Evolutionary conservation across 2,329 filamentous ascomycete species (phyloP).

Genomic region (Aquanectria penicillioides): DNA sequence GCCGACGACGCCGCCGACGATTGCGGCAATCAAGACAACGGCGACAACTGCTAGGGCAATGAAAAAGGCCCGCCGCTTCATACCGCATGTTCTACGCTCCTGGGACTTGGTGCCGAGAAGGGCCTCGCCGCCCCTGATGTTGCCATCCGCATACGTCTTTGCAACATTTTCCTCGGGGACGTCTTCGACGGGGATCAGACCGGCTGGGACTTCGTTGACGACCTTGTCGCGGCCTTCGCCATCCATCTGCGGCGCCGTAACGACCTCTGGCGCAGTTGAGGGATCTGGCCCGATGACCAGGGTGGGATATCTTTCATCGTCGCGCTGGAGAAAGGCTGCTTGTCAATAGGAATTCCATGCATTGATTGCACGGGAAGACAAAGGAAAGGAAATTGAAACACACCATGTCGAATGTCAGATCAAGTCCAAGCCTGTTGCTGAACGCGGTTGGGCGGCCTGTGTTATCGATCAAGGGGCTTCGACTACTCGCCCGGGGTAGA

Average conservation of each 20-base stretch:
- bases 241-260: neutral
- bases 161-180: conserved; percentile 7
- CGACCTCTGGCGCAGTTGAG: conserved; percentile 14
- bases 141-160: conserved; percentile 3
- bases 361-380: neutral
- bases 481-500: too few relatives aligned
- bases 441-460: too few relatives aligned
- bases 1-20: conserved; percentile 31
- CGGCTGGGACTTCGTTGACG: conserved; percentile 15
- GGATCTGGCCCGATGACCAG: conserved; percentile 12
- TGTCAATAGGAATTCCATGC: neutral
- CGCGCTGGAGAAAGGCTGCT: conserved; percentile 17
- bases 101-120: neutral
- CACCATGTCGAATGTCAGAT: neutral
- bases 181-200: conserved; percentile 28
- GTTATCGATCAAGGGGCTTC: too few relatives aligned
- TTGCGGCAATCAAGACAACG: conserved; percentile 28
- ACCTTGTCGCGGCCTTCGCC: conserved; percentile 23
- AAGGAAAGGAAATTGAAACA: neutral
- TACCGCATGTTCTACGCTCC: conserved; percentile 23
- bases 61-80: conserved; percentile 30
- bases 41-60: conserved; percentile 23
- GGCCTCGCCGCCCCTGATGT: conserved; percentile 12
- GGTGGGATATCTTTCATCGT: conserved; percentile 33
- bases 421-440: too few relatives aligned